phyloP scores from a whole-genome alignment of 2,329 filamentous ascomycete genomes.

The Colletotrichum australisinense region DNA sequence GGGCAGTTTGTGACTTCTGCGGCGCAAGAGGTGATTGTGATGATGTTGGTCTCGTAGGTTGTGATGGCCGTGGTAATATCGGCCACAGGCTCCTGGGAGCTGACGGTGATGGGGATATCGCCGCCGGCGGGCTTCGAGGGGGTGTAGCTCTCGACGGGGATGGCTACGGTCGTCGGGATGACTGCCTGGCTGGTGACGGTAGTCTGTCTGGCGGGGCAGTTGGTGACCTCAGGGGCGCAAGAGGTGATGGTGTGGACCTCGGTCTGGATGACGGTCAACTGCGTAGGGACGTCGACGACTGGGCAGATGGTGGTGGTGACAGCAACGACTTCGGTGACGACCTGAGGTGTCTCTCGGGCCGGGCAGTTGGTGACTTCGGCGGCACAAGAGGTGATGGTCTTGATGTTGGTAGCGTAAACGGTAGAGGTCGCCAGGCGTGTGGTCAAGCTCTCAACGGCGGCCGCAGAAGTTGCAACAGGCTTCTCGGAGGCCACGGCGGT shows the following conservation, averaged over 20 bases:
- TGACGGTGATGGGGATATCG: slow-evolving; percentile 10
- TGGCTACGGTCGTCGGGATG: slow-evolving; percentile 12
- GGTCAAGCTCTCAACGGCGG: not conserved
- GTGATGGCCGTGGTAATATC: slow-evolving; percentile 17
- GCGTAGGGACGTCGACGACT: slow-evolving; percentile 37
- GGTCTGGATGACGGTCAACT: slow-evolving; percentile 38
- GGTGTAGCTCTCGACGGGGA: slow-evolving; percentile 32
- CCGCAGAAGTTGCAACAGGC: not conserved
- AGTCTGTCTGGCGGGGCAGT: slow-evolving; percentile 39
- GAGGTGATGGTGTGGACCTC: slow-evolving; percentile 44
- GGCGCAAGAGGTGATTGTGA: slow-evolving; percentile 24
- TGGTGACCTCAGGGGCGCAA: slow-evolving; percentile 39
- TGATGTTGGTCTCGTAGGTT: slow-evolving; percentile 20
- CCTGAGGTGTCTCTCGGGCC: slow-evolving; percentile 17
- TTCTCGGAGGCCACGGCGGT: not conserved
- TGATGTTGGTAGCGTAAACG: slow-evolving; percentile 31
- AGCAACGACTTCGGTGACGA: slow-evolving; percentile 47
- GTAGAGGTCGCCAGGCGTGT: slow-evolving; percentile 35
- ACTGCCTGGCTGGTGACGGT: slow-evolving; percentile 31
- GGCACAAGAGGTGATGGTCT: slow-evolving; percentile 36
- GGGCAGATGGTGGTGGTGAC: slow-evolving; percentile 60
- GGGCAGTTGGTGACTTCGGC: slow-evolving; percentile 27
- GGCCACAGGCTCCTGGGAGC: not conserved
- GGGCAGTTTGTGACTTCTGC: slow-evolving; percentile 18
- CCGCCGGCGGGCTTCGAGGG: slow-evolving; percentile 13